Evolutionary conservation across 106 monocot species (phyloP), one percentile per base, ranked within the genome.

Genomic region (Chionographis japonica): DNA sequence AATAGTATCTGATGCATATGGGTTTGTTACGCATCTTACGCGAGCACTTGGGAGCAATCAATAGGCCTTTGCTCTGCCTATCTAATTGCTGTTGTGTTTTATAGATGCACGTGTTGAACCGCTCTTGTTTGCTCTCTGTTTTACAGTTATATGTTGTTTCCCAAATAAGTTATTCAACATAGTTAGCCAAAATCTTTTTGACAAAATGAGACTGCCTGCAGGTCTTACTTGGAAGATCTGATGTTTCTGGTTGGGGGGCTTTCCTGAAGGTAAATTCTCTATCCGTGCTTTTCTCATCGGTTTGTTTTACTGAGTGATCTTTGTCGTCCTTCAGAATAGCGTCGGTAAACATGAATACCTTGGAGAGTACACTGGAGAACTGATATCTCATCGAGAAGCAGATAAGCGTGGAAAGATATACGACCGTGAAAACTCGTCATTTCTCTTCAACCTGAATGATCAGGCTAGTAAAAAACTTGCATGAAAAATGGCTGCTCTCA

Each of bases 361-460:
- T 40, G 95, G 95, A 4, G 91, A 95, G 66, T 95, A 95, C 80
- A 95, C 95, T 27, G 95, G 95, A 20, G 95, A 95, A 60, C 54
- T 95, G 56, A 95, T 95, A 27, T 95, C 95, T 40, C 95, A 95
- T 65, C 68, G 88, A 67, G 95, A 95, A 82, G 95, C 95, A 51
- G 95, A 95, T 72, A 95, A 95, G 68, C 95, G 95, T 20, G 95
- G 95, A 68, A 95, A 95, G 81, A 95, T 95, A 36, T 95, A 95
- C 51, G 95, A 95, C 55, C 95, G 95, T 60, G 95, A 95, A 73
- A 95, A 95, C 67, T 95, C 95, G 38, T 95, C 95, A 14, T 95
- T 95, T 78, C 95, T 95, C 51, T 95, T 95, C 88, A 95, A 95
- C 74, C 71, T 95, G 27, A 95, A 95, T 72, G 88, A 95, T 67